A percentile compares a stretch with the other conserved stretches of the same genome.
phyloP scores from a whole-genome alignment of 306 rosid species.

The Comarum palustre region DNA sequence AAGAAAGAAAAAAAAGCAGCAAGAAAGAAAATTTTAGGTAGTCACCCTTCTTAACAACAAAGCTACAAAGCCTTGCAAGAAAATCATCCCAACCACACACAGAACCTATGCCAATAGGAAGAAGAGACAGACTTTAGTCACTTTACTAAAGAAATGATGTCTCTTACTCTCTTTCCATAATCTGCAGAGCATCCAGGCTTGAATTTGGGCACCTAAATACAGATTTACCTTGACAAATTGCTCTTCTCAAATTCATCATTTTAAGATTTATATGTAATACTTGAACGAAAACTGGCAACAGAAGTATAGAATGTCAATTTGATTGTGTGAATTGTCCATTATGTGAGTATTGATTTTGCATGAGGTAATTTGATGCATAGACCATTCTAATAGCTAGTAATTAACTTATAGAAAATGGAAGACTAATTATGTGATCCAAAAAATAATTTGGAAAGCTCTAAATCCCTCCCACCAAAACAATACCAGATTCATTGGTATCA shows the following conservation, averaged over 20 bases:
- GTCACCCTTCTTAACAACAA: slow-evolving; percentile 21
- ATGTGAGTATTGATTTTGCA: too few relatives aligned
- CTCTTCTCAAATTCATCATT: background rate
- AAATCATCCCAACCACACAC: background rate
- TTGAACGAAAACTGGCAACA: background rate
- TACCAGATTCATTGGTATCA: slow-evolving; percentile 20
- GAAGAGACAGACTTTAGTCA: background rate
- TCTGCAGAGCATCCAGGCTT: background rate
- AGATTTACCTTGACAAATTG: too few relatives aligned
- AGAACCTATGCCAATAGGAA: background rate
- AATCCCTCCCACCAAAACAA: background rate
- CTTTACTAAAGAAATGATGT: background rate
- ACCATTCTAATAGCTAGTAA: too few relatives aligned
- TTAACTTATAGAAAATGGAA: too few relatives aligned
- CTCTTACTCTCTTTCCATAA: background rate
- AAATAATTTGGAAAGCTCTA: background rate
- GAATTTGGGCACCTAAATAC: background rate
- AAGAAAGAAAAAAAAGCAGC: background rate
- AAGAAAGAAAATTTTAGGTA: background rate
- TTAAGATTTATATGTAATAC: background rate
- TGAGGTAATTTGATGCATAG: too few relatives aligned
- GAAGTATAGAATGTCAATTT: too few relatives aligned
- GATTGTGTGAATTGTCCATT: background rate
- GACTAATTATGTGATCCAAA: too few relatives aligned
- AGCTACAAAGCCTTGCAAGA: slow-evolving; percentile 21